A percentile compares a stretch with the other conserved stretches of the same genome.
Conservation (phyloP, 345 rosid species). For the Geranium rotundifolium region DNA sequence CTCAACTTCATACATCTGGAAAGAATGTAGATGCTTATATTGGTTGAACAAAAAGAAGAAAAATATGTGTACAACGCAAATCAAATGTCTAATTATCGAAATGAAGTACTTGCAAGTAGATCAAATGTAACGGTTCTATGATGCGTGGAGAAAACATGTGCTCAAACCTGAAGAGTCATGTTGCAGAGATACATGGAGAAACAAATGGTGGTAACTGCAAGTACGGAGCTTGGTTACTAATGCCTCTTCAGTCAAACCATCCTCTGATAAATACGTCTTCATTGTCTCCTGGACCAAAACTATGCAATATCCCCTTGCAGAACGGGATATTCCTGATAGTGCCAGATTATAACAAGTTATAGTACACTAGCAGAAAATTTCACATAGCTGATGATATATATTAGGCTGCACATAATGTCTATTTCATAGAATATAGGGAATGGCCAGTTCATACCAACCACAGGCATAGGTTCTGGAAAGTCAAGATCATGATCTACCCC, state of each 20-base stretch:
- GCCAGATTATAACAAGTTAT: constrained; percentile 7
- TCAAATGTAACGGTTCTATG: neutral
- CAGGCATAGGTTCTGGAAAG: constrained; percentile 98
- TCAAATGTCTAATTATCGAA: neutral
- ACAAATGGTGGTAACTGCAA: constrained; percentile 75
- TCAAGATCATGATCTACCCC: constrained; percentile 96
- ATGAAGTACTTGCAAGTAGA: neutral
- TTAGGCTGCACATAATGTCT: too few species aligned
- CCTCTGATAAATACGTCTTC: constrained; percentile 86
- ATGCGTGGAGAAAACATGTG: neutral
- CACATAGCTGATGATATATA: too few species aligned
- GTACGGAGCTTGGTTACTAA: constrained; percentile 84
- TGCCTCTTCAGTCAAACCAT: constrained; percentile 92
- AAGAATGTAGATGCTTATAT: neutral
- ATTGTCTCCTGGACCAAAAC: constrained; percentile 69
- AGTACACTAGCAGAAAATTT: neutral
- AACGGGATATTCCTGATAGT: constrained; percentile 64
- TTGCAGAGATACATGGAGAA: constrained; percentile 68
- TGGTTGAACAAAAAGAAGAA: neutral
- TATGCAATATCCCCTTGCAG: constrained; percentile 87
- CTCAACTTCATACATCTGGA: neutral
- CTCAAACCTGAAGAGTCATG: constrained; percentile 67
- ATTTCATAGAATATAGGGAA: too few species aligned
- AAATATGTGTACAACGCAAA: too few species aligned
- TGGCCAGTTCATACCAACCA: constrained; percentile 46